Evolutionary conservation across 108 stramenopile genomes (phyloP).

Genomic region (Asterionellopsis glacialis): DNA sequence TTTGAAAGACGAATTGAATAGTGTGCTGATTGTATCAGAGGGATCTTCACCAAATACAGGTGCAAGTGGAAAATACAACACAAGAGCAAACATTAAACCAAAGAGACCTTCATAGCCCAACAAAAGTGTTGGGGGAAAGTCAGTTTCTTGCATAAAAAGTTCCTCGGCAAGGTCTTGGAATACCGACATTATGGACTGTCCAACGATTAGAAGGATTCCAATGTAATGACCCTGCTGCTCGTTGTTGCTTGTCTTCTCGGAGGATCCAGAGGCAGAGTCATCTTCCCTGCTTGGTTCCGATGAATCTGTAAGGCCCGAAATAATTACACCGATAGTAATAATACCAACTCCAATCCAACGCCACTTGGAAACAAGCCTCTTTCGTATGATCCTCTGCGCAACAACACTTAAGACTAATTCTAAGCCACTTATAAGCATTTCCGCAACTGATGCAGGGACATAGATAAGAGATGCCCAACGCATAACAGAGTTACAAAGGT

Average conservation of each 20-base stretch:
- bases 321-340: too few relatives aligned
- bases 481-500: conserved; percentile 10
- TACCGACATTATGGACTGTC: conserved; percentile 28
- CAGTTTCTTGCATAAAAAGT: conserved; percentile 43
- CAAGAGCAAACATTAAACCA: conserved; percentile 23
- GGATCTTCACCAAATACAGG: conserved; percentile 5
- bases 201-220: conserved; percentile 28
- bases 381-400: too few relatives aligned
- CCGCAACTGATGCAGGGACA: too few relatives aligned
- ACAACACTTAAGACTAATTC: too few relatives aligned
- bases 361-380: too few relatives aligned
- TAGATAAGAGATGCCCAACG: too few relatives aligned
- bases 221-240: conserved; percentile 10
- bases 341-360: too few relatives aligned
- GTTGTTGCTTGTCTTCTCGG: conserved; percentile 3
- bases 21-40: background rate
- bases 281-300: conserved; percentile 2
- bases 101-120: conserved; percentile 40
- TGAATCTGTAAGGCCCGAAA: too few relatives aligned
- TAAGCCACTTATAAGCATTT: too few relatives aligned
- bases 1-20: too few relatives aligned
- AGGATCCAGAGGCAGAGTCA: too few relatives aligned
- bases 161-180: conserved; percentile 36
- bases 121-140: conserved; percentile 32
- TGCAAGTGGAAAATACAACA: conserved; percentile 13